Evolutionary conservation across 768 basidiomycete genomes (phyloP), one percentile per base, ranked within the genome.

Genomic region (Serendipita sp.): DNA sequence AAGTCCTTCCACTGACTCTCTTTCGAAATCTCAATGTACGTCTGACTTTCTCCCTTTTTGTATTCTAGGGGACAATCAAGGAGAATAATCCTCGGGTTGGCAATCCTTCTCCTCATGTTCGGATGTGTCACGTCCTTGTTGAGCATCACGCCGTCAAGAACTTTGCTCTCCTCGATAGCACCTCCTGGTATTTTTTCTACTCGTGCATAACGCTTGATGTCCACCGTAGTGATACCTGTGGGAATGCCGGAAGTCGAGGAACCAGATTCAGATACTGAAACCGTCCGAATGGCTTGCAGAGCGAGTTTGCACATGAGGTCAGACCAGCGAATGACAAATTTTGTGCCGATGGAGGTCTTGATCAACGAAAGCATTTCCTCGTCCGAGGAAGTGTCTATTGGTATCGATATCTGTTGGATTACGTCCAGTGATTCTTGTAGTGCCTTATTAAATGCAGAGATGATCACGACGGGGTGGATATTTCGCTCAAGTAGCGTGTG

Each of bases 71-170:
- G 93, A 74, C 94, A 98, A 74, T 96, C 93, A 45, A 98, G 77
- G 45, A 98, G 75, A 28, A 98, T 77, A 58, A 99, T 88, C 11
- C 94, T 77, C 2, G 95, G 96, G 68, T 91, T 89, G 67, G 79
- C 82, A 73, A 98, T 98, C 68, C 91, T 79, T 65, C 96, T 75
- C 64, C 95, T 79, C 96, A 98, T 99, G 69, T 89, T 85, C 8
- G 96, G 94, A 75, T 98, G 96, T 0, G 92, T 96, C 70, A 99
- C 89, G 73, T 98, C 96, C 80, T 99, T 98, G 83, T 98, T 99
- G 70, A 98, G 75, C 87, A 99, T 92, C 64, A 99, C 87, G 52
- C 96, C 95, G 63, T 80, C 83, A 65, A 98, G 74, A 2, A 98
- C 95, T 66, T 77, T 76, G 66, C 88, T 90, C 66, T 94, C 82